Evolutionary conservation across 305 asterid species (phyloP).

Genomic region (Ajuga reptans): DNA sequence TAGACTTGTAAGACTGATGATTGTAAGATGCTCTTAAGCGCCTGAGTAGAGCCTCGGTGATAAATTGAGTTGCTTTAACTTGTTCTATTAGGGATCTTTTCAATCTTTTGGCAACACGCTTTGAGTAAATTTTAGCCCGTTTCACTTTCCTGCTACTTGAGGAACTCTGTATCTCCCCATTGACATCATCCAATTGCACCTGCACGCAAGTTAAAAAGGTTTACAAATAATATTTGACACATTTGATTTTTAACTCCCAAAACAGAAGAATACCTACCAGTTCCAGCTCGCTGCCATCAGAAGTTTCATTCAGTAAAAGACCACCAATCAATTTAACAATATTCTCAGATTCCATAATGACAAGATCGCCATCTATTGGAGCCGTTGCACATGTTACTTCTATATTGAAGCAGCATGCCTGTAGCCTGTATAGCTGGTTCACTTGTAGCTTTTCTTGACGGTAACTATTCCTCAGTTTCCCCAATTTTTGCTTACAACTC

Average conservation of each 20-base stretch:
- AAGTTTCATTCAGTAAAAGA: not conserved
- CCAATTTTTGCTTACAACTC: not conserved
- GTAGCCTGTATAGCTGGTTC: not conserved
- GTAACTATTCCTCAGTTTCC: conserved; percentile 6
- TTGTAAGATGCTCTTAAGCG: not conserved
- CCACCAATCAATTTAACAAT: not conserved
- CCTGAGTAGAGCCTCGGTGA: not conserved
- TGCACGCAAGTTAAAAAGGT: not conserved
- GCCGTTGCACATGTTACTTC: not conserved
- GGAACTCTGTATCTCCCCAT: not conserved
- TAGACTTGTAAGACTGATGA: not conserved
- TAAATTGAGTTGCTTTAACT: conserved; percentile 7
- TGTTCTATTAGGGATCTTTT: not conserved
- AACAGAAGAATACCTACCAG: not conserved
- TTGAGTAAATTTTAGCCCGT: not conserved
- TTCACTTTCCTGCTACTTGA: not conserved
- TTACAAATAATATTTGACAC: not conserved
- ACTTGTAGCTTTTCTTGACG: conserved; percentile 7
- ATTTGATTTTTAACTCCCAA: not conserved
- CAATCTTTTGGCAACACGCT: not conserved
- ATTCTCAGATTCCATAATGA: not conserved
- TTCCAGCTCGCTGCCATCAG: not conserved
- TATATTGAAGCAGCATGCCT: not conserved
- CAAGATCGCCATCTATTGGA: not conserved
- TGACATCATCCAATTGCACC: not conserved